A percentile compares a stretch with the other conserved stretches of the same genome.
Evolutionary conservation across 306 rosid species (phyloP).

Genomic region (Rubus idaeus): DNA sequence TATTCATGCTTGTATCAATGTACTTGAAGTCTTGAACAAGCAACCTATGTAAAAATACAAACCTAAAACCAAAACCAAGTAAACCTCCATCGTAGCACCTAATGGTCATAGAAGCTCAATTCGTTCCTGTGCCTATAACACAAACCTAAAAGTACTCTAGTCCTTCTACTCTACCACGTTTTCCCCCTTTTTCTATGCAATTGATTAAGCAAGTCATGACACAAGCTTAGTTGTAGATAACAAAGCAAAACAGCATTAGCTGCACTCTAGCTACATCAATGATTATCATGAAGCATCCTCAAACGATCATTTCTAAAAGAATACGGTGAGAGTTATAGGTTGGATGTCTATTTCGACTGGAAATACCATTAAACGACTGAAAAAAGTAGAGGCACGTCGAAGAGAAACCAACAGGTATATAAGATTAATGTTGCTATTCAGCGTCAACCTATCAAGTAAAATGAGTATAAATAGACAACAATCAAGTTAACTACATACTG

Average conservation of each 20-base stretch:
- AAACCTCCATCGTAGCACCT: not conserved
- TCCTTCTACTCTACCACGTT: not conserved
- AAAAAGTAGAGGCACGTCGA: not conserved
- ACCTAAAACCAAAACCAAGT: not conserved
- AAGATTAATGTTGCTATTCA: not conserved
- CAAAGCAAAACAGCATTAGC: not conserved
- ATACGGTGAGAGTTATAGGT: not conserved
- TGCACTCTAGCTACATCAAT: not conserved
- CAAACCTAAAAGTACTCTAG: not conserved
- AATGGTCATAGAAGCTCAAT: not conserved
- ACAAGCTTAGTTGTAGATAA: not conserved
- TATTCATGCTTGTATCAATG: not conserved
- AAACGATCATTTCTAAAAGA: not conserved
- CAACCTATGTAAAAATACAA: not conserved
- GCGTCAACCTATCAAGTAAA: not conserved
- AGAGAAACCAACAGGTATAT: not conserved
- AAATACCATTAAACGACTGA: not conserved
- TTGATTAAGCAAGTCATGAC: not conserved
- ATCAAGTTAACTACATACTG: slow-evolving; percentile 55
- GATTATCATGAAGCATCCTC: not conserved
- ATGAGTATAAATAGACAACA: not conserved
- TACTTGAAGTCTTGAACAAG: not conserved
- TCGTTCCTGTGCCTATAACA: not conserved
- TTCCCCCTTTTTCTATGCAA: slow-evolving; percentile 7
- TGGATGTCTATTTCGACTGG: not conserved